A percentile compares a stretch with the other conserved stretches of the same genome.
phyloP scores from a whole-genome alignment of 345 rosid species.

The Salix arbutifolia region DNA sequence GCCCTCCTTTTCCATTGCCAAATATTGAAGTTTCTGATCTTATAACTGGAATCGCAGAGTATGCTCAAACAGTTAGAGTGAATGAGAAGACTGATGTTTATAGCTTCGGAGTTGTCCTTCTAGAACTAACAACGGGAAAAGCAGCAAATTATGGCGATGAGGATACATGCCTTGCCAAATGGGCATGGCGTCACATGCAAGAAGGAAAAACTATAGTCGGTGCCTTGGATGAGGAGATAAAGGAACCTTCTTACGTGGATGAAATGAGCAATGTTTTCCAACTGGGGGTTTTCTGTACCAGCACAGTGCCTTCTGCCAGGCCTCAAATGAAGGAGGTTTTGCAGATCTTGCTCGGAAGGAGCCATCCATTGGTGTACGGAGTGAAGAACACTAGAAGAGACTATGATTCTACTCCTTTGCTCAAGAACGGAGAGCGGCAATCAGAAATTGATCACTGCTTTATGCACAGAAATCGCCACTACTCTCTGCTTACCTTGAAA shows the following conservation, averaged over 20 bases:
- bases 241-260: conserved; percentile 6
- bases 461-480: neutral
- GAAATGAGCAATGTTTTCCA: conserved; percentile 21
- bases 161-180: conserved; percentile 11
- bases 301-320: conserved; percentile 5
- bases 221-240: conserved; percentile 14
- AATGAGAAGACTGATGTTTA: conserved; percentile 93
- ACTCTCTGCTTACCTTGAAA: too few relatives aligned
- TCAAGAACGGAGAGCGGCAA: neutral
- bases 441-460: neutral
- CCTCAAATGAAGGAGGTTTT: conserved; percentile 20
- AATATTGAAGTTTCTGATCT: neutral
- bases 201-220: conserved; percentile 14
- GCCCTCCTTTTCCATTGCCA: neutral
- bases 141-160: conserved; percentile 15
- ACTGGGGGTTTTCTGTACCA: conserved; percentile 20
- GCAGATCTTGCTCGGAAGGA: conserved; percentile 9
- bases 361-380: neutral
- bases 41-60: conserved; percentile 16
- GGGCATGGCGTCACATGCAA: conserved; percentile 16
- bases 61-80: conserved; percentile 23
- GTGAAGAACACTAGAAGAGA: conserved; percentile 13
- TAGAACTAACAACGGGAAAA: conserved; percentile 27
- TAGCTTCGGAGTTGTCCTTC: conserved; percentile 76
- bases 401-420: conserved; percentile 18